Base-by-base conservation (phyloP, 306 rosid genomes). In the Cucumis cinereus region DNA sequence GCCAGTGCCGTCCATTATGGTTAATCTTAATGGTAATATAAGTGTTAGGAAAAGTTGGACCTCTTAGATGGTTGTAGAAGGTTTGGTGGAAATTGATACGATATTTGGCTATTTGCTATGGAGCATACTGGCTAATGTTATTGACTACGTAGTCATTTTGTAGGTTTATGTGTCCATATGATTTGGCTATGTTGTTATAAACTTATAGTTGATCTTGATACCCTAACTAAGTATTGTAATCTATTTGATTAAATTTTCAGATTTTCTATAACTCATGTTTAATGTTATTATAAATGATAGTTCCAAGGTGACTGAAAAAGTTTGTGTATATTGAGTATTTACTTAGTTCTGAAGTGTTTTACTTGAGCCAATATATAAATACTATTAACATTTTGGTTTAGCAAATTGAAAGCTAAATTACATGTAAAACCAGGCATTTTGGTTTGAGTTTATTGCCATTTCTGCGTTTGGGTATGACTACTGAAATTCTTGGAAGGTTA, bases 1-100 rank as follows among this genome's bases (percentile, higher is more conserved):
- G 62, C 43, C 74, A 82, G 88, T 73, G 15, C 70, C 10, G 17
- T 49, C 63, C 66, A 61, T 70, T 74, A 41, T 77, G 77, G 81
- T 76, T 62, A 77, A 77, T 78, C 77, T 49, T 70, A 38, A 35
- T 68, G 61, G 38, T 50, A 41, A 35, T 17, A 17, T 28, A 71
- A 49, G 43, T 26, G 13, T 50, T 50, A 71, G 76, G 45, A 28
- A 49, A 47, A 71, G 57, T 15, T 69, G n/a, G 8, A 8, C 43
- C 53, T 11, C 53, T 40, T 40, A 22, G 75, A 20, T 26, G 22
- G 75, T 49, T 49, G 76, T 23, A 49, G 26, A 49, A 26, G 59
- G 76, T 16, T 71, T 69, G 49, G 23, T 45, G 36, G 59, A 49
- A 70, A 69, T 43, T 45, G 54, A 70, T 16, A 49, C 50, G 38